Percentiles rank a stretch among this genome's conserved stretches.
Conservation (phyloP, 345 rosid species). For the Hirschfeldia incana region DNA sequence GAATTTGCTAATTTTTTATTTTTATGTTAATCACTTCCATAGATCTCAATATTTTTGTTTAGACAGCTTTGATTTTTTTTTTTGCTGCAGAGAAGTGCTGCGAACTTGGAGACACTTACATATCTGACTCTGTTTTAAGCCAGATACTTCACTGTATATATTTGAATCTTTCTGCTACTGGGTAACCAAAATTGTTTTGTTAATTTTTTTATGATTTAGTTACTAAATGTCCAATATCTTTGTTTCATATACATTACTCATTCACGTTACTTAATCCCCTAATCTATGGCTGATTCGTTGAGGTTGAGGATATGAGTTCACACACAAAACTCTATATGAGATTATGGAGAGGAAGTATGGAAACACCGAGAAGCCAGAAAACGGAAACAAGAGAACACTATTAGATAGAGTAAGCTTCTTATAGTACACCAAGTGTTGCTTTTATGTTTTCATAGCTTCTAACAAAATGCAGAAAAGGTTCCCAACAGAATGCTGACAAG, state of each 20-base stretch:
- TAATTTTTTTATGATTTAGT: not conserved
- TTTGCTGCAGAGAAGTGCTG: not conserved
- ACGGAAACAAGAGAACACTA: not conserved
- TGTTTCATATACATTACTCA: not conserved
- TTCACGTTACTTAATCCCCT: not conserved
- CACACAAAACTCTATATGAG: too few species aligned
- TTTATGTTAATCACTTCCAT: not conserved
- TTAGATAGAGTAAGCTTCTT: not conserved
- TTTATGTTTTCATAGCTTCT: not conserved
- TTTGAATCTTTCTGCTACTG: not conserved
- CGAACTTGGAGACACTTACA: not conserved
- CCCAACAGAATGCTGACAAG: not conserved
- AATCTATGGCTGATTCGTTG: too few species aligned
- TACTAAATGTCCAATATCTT: not conserved
- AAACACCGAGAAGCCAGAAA: not conserved
- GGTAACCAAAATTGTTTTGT: not conserved
- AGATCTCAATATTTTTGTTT: not conserved
- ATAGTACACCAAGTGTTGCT: not conserved
- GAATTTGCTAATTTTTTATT: not conserved
- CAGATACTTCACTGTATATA: not conserved
- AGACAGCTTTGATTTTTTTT: not conserved
- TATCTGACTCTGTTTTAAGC: not conserved
- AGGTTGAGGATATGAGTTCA: too few species aligned
- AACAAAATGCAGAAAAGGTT: not conserved
- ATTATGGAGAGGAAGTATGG: not conserved